Evolutionary conservation across 2,329 filamentous ascomycete species (phyloP).

Genomic region (Fusarium pseudograminearum): DNA sequence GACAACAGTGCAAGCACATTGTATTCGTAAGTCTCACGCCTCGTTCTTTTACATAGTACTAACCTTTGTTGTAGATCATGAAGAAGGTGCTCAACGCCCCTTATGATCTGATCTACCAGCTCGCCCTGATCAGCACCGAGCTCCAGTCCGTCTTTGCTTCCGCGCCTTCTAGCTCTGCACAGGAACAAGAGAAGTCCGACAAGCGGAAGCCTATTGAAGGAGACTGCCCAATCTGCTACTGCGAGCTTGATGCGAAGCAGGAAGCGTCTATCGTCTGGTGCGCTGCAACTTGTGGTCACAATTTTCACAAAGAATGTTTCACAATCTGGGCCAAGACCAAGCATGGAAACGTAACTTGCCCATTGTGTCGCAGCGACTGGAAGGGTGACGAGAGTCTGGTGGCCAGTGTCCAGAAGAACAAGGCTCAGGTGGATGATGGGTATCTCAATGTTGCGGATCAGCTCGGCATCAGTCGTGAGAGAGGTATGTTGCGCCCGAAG

Average conservation of each 20-base stretch:
- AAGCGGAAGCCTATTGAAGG: slow-evolving; percentile 64
- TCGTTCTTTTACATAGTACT: neutral
- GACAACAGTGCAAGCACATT: slow-evolving; percentile 74
- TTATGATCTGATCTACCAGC: slow-evolving; percentile 69
- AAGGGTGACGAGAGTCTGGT: slow-evolving; percentile 58
- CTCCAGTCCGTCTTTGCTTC: slow-evolving; percentile 68
- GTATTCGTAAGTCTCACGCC: slow-evolving; percentile 61
- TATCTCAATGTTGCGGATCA: slow-evolving; percentile 73
- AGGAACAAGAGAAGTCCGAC: slow-evolving; percentile 46
- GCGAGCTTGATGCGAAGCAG: slow-evolving; percentile 55
- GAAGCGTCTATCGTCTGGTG: slow-evolving; percentile 62
- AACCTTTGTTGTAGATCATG: slow-evolving; percentile 60
- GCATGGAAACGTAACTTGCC: slow-evolving; percentile 63
- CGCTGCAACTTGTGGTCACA: slow-evolving; percentile 64
- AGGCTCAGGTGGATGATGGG: slow-evolving; percentile 61
- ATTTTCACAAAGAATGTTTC: slow-evolving; percentile 67
- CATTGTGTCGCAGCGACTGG: slow-evolving; percentile 71
- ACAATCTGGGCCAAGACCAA: slow-evolving; percentile 66
- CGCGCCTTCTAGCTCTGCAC: slow-evolving; percentile 63
- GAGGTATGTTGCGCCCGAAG: slow-evolving; percentile 56
- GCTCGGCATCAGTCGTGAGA: slow-evolving; percentile 65
- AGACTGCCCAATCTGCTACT: slow-evolving; percentile 70
- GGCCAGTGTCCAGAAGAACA: slow-evolving; percentile 58
- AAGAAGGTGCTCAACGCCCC: slow-evolving; percentile 69
- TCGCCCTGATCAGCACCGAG: slow-evolving; percentile 69